Evolutionary conservation across 768 basidiomycete genomes (phyloP), one percentile per base, ranked within the genome.

Genomic region (Pleurotus ostreatus): DNA sequence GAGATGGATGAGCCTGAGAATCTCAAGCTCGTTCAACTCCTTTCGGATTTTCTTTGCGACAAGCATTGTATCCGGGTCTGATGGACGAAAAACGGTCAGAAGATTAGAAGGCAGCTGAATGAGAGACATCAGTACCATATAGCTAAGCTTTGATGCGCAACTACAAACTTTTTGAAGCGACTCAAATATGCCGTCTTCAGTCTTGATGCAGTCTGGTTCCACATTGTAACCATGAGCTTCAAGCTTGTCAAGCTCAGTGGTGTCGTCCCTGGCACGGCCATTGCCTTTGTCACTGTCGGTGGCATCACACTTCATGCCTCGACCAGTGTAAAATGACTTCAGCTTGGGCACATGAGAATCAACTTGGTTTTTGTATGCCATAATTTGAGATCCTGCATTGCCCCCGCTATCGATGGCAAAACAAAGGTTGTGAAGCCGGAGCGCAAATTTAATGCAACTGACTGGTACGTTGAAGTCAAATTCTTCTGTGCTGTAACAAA

Each of bases 21-120:
- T 30, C 51, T 20, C 23, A 37, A 58, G 51, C 26, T 58, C 57
- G 48, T 58, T 40, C 12, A 46, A 57, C 4, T 22, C 48, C 34
- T 25, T 39, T 0, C 43, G 48, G 11, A 57, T 38, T 57, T 51
- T 57, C 46, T 57, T 57, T 7, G 48, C 55, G 16, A 57, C 40
- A 11, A 49, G 37, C 26, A 25, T 18, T 15, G 34, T 23, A 20
- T 38, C 20, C 9, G 49, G 55, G 12, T 37, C 16, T n/a, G 48
- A 49, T n/a, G 46, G 18, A 4, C 34, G 48, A 25, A n/a, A 26
- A 9, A 57, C 55, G 15, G 55, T 57, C 34, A 39, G 26, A 8
- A 57, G 18, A 39, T 57, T 46, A 38, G 30, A 13, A 0, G 55
- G 55, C 20, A 48, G 34, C 48, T 51, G 37, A 20, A 39, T 9